Percentiles rank a stretch among this genome's conserved stretches.
Conservation (phyloP, 441 rosid species). For the Breynia disticha region DNA sequence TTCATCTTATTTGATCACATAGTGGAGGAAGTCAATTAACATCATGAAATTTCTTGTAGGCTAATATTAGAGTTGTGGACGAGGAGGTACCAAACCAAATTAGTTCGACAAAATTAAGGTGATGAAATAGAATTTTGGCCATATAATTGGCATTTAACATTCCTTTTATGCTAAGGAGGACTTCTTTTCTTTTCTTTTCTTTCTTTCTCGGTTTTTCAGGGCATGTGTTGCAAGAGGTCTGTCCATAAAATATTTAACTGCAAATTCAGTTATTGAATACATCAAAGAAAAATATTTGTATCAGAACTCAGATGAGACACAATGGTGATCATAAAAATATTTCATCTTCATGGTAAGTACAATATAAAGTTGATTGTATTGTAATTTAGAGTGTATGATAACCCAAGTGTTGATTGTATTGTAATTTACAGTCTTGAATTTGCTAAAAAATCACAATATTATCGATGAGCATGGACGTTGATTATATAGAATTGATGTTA, state of each 20-base stretch:
- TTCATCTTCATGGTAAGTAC: too few species aligned
- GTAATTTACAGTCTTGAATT: too few species aligned
- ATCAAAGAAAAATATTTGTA: conserved; percentile 43
- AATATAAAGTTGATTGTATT: too few species aligned
- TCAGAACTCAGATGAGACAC: conserved; percentile 16
- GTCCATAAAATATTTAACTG: conserved; percentile 66
- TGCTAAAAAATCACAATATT: too few species aligned
- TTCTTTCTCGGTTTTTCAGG: conserved; percentile 27
- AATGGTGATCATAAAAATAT: neutral
- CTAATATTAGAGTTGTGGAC: conserved; percentile 43
- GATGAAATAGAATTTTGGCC: neutral
- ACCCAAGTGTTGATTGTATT: too few species aligned
- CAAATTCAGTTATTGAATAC: conserved; percentile 57
- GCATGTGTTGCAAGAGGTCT: conserved; percentile 63
- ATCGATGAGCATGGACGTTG: too few species aligned
- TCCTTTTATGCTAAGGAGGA: neutral
- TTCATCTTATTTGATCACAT: too few species aligned
- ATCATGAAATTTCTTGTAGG: conserved; percentile 23
- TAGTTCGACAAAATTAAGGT: conserved; percentile 81
- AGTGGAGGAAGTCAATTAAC: too few species aligned
- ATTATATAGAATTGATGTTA: too few species aligned
- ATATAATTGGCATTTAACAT: neutral
- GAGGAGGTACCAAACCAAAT: conserved; percentile 65
- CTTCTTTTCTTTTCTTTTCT: neutral
- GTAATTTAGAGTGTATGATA: too few species aligned